Evolutionary conservation across 352 stramenopile genomes (phyloP), one percentile per base, ranked within the genome.

Genomic region (Globisporangium abappressorium): DNA sequence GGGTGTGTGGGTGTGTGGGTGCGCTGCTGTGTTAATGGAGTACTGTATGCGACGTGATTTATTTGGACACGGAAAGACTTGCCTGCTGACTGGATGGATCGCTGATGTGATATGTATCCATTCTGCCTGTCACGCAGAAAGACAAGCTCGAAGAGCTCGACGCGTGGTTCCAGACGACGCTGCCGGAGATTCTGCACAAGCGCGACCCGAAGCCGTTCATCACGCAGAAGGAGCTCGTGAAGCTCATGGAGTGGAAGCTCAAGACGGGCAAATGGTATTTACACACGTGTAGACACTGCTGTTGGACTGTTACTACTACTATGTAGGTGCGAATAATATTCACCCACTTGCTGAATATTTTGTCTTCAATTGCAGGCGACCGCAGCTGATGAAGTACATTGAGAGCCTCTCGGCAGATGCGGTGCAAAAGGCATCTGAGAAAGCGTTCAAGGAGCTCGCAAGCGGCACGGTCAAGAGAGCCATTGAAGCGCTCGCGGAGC

Each of bases 171-270:
- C 80, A 79, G 56, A 54, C 26, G 33, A 55, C 73, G 20, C 72
- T 90, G 57, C 83, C 78, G 14, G 36, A 62, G 9, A 61, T 77
- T 65, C 70, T 93, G 51, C 74, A 67, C 18, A 70, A 46, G 15
- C 83, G 85, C 15, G 81, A 89, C 22, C 83, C 85, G 5, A 33
- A 66, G 62, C 72, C 85, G 15, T 82, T 80, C 64, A 59, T 91
- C 64, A 80, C 70, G 38, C 79, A 93, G 54, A 12, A 58, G 26
- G 82, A 94, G 57, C 70, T 94, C 46, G 68, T 77, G 30, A 70
- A 78, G 51, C 75, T 94, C 51, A 90, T 94, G 84, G 68, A 92
- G 64, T 94, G 86, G 86, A 94, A 93, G 68, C 81, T 94, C 49
- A 91, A 84, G 69, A 94, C 93, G 62, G 86, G 84, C 49, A 94